A percentile compares a stretch with the other conserved stretches of the same genome.
phyloP scores from a whole-genome alignment of 805 yeast genomes.

The Sungouiozyma ichnusensis region DNA sequence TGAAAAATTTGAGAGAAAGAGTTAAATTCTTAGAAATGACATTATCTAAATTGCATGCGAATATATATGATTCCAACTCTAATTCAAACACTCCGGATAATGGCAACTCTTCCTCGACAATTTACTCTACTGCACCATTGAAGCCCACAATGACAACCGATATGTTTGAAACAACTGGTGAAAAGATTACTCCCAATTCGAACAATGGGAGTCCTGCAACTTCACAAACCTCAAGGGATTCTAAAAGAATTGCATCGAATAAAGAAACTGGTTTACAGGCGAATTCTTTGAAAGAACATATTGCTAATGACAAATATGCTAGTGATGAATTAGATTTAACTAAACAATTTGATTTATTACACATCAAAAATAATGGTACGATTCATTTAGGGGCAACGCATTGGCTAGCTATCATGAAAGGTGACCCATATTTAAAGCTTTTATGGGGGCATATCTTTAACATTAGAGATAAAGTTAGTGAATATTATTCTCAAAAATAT shows the following conservation, averaged over 20 bases:
- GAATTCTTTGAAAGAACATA: background rate
- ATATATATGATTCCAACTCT: slow-evolving; percentile 6
- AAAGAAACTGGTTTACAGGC: background rate
- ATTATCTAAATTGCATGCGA: slow-evolving; percentile 26
- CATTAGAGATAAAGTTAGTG: slow-evolving; percentile 30
- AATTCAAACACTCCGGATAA: slow-evolving; percentile 11
- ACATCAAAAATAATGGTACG: slow-evolving; percentile 34
- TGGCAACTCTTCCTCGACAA: background rate
- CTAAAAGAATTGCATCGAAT: background rate
- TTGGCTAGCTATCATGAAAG: slow-evolving; percentile 49
- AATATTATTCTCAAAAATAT: slow-evolving; percentile 24
- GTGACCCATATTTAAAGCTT: slow-evolving; percentile 45
- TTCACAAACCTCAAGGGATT: background rate
- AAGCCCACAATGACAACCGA: too few relatives aligned
- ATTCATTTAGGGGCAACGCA: slow-evolving; percentile 43
- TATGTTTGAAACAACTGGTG: too few relatives aligned
- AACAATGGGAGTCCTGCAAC: background rate
- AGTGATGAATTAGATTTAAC: slow-evolving; percentile 31
- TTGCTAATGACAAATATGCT: slow-evolving; percentile 15
- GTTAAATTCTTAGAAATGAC: slow-evolving; percentile 43
- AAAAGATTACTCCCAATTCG: background rate
- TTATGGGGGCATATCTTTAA: slow-evolving; percentile 42
- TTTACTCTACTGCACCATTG: background rate
- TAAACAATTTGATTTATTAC: slow-evolving; percentile 36
- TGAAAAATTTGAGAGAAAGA: slow-evolving; percentile 46